phyloP scores from a whole-genome alignment of 2,329 filamentous ascomycete genomes.

The Fusarium sublunatum region DNA sequence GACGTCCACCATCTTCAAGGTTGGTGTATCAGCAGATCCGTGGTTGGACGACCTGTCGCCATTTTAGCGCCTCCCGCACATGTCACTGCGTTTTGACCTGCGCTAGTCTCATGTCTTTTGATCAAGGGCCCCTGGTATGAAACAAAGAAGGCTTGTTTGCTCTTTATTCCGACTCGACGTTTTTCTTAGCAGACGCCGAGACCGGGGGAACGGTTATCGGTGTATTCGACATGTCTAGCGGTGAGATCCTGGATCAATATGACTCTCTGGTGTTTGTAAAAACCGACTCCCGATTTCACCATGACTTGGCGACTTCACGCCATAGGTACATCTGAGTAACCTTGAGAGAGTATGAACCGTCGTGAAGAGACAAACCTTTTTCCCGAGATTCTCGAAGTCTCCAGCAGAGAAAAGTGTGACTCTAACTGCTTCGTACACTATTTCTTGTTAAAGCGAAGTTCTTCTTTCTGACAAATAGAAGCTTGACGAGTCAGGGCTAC shows the following conservation, averaged over 20 bases:
- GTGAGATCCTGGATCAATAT: conserved; percentile 16
- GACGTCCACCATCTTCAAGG: conserved; percentile 4
- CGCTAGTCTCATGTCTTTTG: conserved; percentile 31
- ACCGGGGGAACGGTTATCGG: conserved; percentile 8
- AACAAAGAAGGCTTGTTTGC: conserved; percentile 16
- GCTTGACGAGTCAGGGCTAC: conserved; percentile 26
- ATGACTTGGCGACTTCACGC: conserved; percentile 19
- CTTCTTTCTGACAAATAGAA: conserved; percentile 13
- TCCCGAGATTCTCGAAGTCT: not conserved
- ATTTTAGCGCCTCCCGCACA: conserved; percentile 36
- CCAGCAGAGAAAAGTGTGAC: not conserved
- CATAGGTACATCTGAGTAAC: conserved; percentile 8
- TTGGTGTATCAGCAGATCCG: conserved; percentile 1
- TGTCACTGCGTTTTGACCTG: conserved; percentile 35
- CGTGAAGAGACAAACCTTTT: not conserved
- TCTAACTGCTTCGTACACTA: not conserved
- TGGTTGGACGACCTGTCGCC: conserved; percentile 23
- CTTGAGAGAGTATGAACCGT: not conserved
- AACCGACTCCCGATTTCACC: conserved; percentile 11
- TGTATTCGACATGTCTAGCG: conserved; percentile 19
- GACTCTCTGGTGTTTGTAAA: not conserved
- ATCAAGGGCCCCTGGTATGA: conserved; percentile 22
- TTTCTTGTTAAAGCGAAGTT: conserved; percentile 1
- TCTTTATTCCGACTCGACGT: conserved; percentile 13
- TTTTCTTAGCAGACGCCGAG: conserved; percentile 12